A percentile compares a stretch with the other conserved stretches of the same genome.
phyloP scores from a whole-genome alignment of 257 asterid species.

The Salvia splendens region DNA sequence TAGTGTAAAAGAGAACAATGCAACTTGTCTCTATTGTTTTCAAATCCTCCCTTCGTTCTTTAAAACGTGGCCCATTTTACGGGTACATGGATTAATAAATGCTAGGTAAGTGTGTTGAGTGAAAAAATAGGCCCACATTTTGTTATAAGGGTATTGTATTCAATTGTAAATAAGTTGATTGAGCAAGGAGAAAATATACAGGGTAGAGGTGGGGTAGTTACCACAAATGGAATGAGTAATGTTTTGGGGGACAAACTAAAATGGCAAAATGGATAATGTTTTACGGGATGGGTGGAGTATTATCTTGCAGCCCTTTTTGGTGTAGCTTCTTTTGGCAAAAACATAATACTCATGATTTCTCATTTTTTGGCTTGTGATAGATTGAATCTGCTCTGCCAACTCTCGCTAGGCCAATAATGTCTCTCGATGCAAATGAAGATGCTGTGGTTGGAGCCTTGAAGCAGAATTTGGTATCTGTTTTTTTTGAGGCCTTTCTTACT shows the following conservation, averaged over 20 bases:
- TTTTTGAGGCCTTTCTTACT: slow-evolving; percentile 29
- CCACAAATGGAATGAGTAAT: no score
- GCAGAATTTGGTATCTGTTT: slow-evolving; percentile 79
- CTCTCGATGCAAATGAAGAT: slow-evolving; percentile 92
- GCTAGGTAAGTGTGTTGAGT: no score
- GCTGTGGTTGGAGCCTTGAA: slow-evolving; percentile 88
- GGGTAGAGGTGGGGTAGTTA: no score
- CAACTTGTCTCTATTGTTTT: background rate
- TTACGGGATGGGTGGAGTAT: background rate
- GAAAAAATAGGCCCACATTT: no score
- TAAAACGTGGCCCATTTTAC: no score
- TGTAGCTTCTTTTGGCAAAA: slow-evolving; percentile 24
- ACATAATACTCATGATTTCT: slow-evolving; percentile 31
- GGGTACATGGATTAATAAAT: no score
- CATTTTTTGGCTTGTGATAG: slow-evolving; percentile 53
- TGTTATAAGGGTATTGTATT: no score
- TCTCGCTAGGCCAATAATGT: slow-evolving; percentile 92
- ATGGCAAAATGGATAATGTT: no score
- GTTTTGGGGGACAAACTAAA: no score
- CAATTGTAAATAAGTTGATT: no score
- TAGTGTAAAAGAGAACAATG: slow-evolving; percentile 1
- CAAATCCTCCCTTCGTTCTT: background rate
- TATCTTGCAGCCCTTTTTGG: background rate
- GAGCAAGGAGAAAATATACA: no score
- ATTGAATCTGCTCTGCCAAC: slow-evolving; percentile 95